Percentiles rank a stretch among this genome's conserved stretches.
These are phyloP conservation scores for Monilinia fructigena DNA, from an alignment of 2,329 filamentous ascomycete genomes.

Conservation along the genomic window DNA sequence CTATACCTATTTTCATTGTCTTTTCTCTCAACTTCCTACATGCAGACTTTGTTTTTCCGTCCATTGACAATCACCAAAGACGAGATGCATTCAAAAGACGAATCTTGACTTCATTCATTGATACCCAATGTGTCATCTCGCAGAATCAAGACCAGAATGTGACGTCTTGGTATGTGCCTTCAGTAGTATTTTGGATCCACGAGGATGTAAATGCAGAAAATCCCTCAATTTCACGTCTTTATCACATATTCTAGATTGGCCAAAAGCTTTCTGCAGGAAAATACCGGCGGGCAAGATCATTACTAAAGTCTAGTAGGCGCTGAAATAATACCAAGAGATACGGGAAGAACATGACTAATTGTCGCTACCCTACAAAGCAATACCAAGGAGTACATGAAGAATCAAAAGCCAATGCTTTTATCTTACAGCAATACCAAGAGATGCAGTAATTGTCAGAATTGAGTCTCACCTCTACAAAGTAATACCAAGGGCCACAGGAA, in stretches of 20 bases:
- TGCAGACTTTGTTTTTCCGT: conserved; percentile 10
- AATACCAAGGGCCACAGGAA: conserved; percentile 10
- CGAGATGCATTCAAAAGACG: not conserved
- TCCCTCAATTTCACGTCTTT: conserved; percentile 20
- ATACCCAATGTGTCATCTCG: conserved; percentile 16
- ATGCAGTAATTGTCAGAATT: not conserved
- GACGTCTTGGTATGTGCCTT: conserved; percentile 16
- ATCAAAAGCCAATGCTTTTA: not conserved
- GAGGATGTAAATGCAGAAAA: conserved; percentile 21
- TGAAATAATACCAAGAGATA: conserved; percentile 11
- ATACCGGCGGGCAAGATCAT: not conserved
- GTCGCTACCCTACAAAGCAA: not conserved
- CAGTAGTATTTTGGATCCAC: conserved; percentile 10
- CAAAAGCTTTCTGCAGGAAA: not conserved
- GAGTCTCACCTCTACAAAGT: not conserved
- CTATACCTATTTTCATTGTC: not conserved
- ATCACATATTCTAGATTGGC: conserved; percentile 11
- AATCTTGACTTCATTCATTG: conserved; percentile 17
- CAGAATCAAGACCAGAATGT: conserved; percentile 5
- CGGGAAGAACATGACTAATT: conserved; percentile 9
- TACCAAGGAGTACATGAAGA: not conserved
- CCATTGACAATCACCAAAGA: conserved; percentile 4
- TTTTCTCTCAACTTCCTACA: not conserved
- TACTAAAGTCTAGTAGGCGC: not conserved
- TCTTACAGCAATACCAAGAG: conserved; percentile 6